A percentile compares a stretch with the other conserved stretches of the same genome.
phyloP scores from a whole-genome alignment of 495 filamentous ascomycete species.

The Trichoderma parareesei region DNA sequence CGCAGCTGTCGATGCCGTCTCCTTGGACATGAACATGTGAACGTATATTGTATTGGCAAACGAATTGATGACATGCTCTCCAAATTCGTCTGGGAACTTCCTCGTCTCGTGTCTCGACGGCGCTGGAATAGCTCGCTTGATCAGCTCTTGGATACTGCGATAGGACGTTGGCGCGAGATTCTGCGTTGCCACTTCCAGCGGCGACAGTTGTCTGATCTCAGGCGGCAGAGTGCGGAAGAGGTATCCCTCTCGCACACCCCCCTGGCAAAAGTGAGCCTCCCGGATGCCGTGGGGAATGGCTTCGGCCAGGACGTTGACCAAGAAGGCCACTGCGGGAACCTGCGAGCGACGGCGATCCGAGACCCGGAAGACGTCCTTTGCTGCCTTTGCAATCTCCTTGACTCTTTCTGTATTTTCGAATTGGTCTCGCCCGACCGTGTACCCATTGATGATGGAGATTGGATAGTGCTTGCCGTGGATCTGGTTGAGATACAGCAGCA shows the following conservation, averaged over 20 bases:
- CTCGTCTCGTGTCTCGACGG: slow-evolving; percentile 13
- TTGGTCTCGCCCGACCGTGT: slow-evolving; percentile 40
- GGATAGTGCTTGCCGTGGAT: slow-evolving; percentile 51
- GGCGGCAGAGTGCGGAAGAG: slow-evolving; percentile 45
- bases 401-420: slow-evolving; percentile 47
- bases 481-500: slow-evolving; percentile 45
- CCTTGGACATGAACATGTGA: slow-evolving; percentile 48
- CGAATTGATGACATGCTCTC: slow-evolving; percentile 33
- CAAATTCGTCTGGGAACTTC: slow-evolving; percentile 32
- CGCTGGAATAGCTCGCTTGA: slow-evolving; percentile 38
- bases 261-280: slow-evolving; percentile 60
- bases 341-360: slow-evolving; percentile 57
- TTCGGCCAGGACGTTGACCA: slow-evolving; percentile 50
- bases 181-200: slow-evolving; percentile 50
- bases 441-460: slow-evolving; percentile 68
- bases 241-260: slow-evolving; percentile 60
- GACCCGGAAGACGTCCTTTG: slow-evolving; percentile 52
- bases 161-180: slow-evolving; percentile 42
- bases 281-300: slow-evolving; percentile 47
- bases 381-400: slow-evolving; percentile 30
- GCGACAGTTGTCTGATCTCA: slow-evolving; percentile 43
- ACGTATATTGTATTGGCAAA: slow-evolving; percentile 46
- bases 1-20: slow-evolving; percentile 50
- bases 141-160: slow-evolving; percentile 32
- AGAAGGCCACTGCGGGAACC: slow-evolving; percentile 59